Percentiles rank a stretch among this genome's conserved stretches.
phyloP scores from a whole-genome alignment of 164 flowering plant species.

The Malania oleifera region DNA sequence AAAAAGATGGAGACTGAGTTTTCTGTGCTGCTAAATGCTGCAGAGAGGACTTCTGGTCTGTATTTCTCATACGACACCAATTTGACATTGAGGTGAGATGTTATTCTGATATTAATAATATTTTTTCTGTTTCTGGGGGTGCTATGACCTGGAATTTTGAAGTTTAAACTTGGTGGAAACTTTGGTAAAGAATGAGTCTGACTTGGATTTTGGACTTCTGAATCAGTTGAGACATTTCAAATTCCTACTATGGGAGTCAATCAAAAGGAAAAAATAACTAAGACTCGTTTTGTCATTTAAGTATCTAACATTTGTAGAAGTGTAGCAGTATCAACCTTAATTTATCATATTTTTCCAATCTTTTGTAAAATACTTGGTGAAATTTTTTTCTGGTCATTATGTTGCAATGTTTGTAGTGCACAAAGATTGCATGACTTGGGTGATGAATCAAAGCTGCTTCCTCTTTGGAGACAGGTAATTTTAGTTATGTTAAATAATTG shows the following conservation, averaged over 20 bases:
- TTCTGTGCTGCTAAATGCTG: slow-evolving; percentile 63
- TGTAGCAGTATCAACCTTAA: too few relatives aligned
- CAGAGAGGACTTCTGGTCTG: slow-evolving; percentile 80
- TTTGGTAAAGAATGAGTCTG: too few relatives aligned
- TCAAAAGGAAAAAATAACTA: too few relatives aligned
- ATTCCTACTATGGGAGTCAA: too few relatives aligned
- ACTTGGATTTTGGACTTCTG: too few relatives aligned
- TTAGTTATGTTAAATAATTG: slow-evolving; percentile 5
- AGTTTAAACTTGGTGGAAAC: background rate
- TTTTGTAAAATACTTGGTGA: background rate
- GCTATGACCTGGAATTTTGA: too few relatives aligned
- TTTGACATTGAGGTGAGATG: slow-evolving; percentile 70
- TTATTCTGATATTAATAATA: background rate
- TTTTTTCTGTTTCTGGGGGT: too few relatives aligned
- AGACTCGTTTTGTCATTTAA: too few relatives aligned
- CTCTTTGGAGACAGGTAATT: slow-evolving; percentile 97
- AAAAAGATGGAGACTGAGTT: slow-evolving; percentile 89
- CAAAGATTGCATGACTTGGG: slow-evolving; percentile 78
- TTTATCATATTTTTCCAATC: too few relatives aligned
- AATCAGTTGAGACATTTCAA: too few relatives aligned
- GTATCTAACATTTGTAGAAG: too few relatives aligned
- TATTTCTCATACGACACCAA: slow-evolving; percentile 88
- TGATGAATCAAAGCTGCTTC: slow-evolving; percentile 82
- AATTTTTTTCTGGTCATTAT: background rate
- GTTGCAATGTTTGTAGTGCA: slow-evolving; percentile 35